These are phyloP conservation scores for Puccinellia tenuiflora DNA, from an alignment of 176 grass and related monocot genomes.

Conservation along the genomic window DNA sequence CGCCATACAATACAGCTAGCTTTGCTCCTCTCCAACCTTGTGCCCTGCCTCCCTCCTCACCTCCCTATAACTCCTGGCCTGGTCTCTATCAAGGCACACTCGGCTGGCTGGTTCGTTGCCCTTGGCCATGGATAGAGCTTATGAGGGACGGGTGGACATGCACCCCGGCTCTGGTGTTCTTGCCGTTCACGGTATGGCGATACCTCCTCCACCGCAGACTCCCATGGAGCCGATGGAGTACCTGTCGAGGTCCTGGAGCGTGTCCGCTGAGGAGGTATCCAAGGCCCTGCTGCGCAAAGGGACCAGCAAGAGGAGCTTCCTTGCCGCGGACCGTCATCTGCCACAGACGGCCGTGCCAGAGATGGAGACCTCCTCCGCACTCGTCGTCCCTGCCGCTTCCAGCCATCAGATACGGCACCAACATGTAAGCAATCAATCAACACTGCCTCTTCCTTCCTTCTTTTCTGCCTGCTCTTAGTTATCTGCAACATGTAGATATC, in stretches of 20 bases:
- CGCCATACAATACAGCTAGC: neutral
- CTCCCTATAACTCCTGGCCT: neutral
- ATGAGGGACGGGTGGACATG: neutral
- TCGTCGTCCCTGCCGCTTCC: neutral
- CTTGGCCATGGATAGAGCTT: constrained; percentile 16
- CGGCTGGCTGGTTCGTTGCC: neutral
- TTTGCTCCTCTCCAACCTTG: neutral
- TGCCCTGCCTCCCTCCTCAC: neutral
- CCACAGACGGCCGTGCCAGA: neutral
- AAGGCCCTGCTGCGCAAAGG: constrained; percentile 52
- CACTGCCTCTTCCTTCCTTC: neutral
- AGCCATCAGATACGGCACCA: constrained; percentile 14
- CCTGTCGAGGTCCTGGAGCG: constrained; percentile 64
- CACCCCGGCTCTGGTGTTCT: neutral
- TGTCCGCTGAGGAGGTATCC: constrained; percentile 61
- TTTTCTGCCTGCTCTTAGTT: neutral
- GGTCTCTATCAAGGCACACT: neutral
- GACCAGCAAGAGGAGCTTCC: constrained; percentile 45
- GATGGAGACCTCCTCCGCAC: neutral
- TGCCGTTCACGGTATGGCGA: neutral
- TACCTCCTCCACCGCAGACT: constrained; percentile 61
- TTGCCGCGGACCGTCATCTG: neutral
- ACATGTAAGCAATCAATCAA: neutral
- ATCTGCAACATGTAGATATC: neutral
- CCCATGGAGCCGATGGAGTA: constrained; percentile 65